Conservation (phyloP, 192 early-diverging fungal species). For the Linnemannia exigua region DNA sequence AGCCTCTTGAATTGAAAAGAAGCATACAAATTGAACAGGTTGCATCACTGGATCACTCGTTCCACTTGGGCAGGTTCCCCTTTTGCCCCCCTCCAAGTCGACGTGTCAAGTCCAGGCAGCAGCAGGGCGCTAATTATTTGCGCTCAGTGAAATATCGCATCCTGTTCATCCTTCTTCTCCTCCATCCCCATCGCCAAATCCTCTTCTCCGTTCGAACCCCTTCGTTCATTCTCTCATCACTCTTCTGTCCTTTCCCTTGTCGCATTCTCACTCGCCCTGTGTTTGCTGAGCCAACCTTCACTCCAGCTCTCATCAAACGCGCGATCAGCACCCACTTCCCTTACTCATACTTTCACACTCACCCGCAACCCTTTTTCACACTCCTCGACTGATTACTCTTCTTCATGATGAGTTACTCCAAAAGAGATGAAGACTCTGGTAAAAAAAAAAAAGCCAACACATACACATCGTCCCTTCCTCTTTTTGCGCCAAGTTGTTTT, state of each 20-base stretch:
- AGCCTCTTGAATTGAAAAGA: background rate
- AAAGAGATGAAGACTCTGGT: conserved; percentile 82
- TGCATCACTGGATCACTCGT: background rate
- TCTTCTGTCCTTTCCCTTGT: background rate
- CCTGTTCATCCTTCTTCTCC: conserved; percentile 14
- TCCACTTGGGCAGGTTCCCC: background rate
- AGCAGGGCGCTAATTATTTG: background rate
- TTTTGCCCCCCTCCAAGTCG: background rate
- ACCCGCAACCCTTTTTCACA: background rate
- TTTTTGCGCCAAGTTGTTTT: background rate
- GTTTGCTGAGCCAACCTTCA: background rate
- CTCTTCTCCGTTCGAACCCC: background rate
- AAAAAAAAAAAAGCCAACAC: conserved; percentile 2
- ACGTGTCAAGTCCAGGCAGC: conserved; percentile 11
- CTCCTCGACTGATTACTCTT: conserved; percentile 17
- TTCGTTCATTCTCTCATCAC: background rate
- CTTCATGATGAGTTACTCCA: conserved; percentile 70
- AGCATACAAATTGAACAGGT: background rate
- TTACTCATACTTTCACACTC: background rate
- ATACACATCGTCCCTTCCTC: background rate
- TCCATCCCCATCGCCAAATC: background rate
- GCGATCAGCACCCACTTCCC: conserved; percentile 7
- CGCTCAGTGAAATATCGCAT: conserved; percentile 5
- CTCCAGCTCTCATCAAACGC: background rate
- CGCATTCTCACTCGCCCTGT: background rate